Evolutionary conservation across 2,329 filamentous ascomycete species (phyloP).

Genomic region (Ambrosiella xylebori): DNA sequence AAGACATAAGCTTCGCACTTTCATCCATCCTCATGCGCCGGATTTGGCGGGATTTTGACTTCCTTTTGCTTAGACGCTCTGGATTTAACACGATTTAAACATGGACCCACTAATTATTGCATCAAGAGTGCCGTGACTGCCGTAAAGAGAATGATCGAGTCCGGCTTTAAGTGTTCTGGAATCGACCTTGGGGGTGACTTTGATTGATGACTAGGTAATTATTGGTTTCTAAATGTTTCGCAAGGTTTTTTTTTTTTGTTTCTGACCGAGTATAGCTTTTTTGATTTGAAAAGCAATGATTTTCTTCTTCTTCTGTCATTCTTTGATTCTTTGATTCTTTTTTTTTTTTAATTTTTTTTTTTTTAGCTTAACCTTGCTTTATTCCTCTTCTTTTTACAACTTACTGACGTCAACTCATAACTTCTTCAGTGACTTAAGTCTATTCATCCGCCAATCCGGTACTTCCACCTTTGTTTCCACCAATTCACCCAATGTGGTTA

Average conservation of each 20-base stretch:
- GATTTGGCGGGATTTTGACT: neutral
- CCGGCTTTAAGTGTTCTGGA: neutral
- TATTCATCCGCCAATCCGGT: neutral
- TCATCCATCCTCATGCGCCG: neutral
- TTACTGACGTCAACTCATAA: neutral
- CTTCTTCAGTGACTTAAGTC: neutral
- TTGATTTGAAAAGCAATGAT: neutral
- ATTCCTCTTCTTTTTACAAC: neutral
- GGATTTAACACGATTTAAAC: neutral
- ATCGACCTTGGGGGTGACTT: neutral
- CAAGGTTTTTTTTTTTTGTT: neutral
- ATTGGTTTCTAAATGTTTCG: constrained; percentile 1
- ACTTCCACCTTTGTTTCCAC: neutral
- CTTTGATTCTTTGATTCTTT: neutral
- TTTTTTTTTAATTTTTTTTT: neutral
- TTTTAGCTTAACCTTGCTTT: neutral
- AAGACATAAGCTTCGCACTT: too few species aligned
- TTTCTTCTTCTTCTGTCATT: neutral
- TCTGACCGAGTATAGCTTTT: neutral
- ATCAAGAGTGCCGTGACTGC: constrained; percentile 1
- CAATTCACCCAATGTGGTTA: neutral
- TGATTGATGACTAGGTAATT: neutral
- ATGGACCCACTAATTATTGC: neutral
- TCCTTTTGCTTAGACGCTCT: neutral
- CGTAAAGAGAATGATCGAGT: neutral